A percentile compares a stretch with the other conserved stretches of the same genome.
Evolutionary conservation across 2,329 filamentous ascomycete species (phyloP).

Genomic region (Didymella exigua): DNA sequence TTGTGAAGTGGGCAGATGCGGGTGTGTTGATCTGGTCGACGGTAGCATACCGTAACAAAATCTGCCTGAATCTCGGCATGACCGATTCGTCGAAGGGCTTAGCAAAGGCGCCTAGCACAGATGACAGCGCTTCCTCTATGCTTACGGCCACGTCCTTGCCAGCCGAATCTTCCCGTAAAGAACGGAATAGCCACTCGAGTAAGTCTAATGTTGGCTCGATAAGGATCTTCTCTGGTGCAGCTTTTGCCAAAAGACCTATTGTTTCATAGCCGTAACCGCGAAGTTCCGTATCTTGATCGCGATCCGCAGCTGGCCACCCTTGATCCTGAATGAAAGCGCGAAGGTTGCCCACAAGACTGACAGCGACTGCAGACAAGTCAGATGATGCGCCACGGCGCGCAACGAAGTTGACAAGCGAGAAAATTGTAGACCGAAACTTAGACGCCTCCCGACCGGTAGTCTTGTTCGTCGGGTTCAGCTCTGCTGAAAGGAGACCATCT

Average conservation of each 20-base stretch:
- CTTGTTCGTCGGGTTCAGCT: constrained; percentile 41
- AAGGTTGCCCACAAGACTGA: constrained; percentile 70
- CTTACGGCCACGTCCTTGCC: constrained; percentile 77
- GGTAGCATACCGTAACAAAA: constrained; percentile 42
- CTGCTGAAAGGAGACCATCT: constrained; percentile 62
- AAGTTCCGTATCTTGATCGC: constrained; percentile 65
- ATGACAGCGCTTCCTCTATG: constrained; percentile 87
- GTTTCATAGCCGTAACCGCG: constrained; percentile 87
- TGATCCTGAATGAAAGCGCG: constrained; percentile 76
- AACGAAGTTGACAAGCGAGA: constrained; percentile 86
- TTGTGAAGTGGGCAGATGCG: constrained; percentile 49
- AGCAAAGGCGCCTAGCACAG: constrained; percentile 67
- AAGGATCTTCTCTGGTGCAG: constrained; percentile 64
- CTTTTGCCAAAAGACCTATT: constrained; percentile 77
- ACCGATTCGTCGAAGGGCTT: constrained; percentile 50
- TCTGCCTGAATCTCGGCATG: constrained; percentile 48
- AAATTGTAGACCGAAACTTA: constrained; percentile 81
- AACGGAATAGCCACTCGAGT: constrained; percentile 80
- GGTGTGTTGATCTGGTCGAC: constrained; percentile 21
- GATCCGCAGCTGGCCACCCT: constrained; percentile 75
- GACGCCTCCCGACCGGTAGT: constrained; percentile 72
- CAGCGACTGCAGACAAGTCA: constrained; percentile 69
- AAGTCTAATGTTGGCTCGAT: constrained; percentile 59
- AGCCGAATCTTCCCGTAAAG: constrained; percentile 78
- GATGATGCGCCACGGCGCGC: constrained; percentile 71